Evolutionary conservation across 345 rosid genomes (phyloP).

Genomic region (Eucalyptus marginata): DNA sequence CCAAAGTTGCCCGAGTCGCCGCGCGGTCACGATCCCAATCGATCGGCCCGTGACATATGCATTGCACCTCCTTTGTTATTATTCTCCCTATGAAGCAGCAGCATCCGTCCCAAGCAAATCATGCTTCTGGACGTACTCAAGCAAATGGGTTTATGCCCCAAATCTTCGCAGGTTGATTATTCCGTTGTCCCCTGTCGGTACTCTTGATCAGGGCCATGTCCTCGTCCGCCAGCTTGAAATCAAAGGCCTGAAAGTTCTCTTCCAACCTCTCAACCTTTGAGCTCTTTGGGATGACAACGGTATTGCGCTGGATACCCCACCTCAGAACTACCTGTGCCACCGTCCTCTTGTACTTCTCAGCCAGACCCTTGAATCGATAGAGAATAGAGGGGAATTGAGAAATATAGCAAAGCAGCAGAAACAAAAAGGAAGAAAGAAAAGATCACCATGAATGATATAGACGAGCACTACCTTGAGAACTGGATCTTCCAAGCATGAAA

Average conservation of each 20-base stretch:
- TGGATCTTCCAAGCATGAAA: conserved; percentile 75
- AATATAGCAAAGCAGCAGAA: not conserved
- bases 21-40: too few species aligned
- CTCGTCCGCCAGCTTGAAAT: conserved; percentile 52
- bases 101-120: not conserved
- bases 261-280: conserved; percentile 55
- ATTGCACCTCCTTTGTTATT: not conserved
- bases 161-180: conserved; percentile 64
- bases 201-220: conserved; percentile 60
- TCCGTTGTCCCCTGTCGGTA: conserved; percentile 48
- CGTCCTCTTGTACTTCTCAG: conserved; percentile 65
- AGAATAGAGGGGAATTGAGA: not conserved
- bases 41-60: too few species aligned
- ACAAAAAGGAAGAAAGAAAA: not conserved
- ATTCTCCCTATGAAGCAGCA: not conserved
- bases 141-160: conserved; percentile 85
- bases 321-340: conserved; percentile 64
- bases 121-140: conserved; percentile 1
- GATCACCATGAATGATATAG: not conserved
- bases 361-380: conserved; percentile 37
- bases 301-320: conserved; percentile 80
- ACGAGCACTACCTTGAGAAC: conserved; percentile 42
- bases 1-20: too few species aligned
- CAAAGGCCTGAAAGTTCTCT: conserved; percentile 50
- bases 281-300: conserved; percentile 65